A percentile compares a stretch with the other conserved stretches of the same genome.
These are phyloP conservation scores for Magnusiomyces suaveolens DNA, from an alignment of 1,139 yeast species.

Conservation along the genomic window DNA sequence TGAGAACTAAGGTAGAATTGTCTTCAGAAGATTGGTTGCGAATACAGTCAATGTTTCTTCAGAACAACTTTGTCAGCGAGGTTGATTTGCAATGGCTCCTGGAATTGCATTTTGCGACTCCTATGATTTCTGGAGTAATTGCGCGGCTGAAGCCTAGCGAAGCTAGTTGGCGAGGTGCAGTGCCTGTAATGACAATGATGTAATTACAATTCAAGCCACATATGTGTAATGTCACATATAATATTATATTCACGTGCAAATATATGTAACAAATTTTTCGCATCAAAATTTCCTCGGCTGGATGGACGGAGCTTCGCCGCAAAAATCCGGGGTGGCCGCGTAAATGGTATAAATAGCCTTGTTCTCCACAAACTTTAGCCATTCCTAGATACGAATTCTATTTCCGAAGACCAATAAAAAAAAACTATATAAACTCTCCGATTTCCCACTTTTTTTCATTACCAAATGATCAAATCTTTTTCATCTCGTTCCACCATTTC, in stretches of 20 bases:
- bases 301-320: background rate
- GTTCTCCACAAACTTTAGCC: background rate
- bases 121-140: background rate
- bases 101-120: background rate
- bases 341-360: background rate
- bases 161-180: background rate
- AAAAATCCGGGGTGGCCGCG: background rate
- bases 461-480: slow-evolving; percentile 10
- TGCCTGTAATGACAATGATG: background rate
- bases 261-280: background rate
- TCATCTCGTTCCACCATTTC: slow-evolving; percentile 8
- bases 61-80: background rate
- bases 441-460: background rate
- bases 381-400: too few species aligned
- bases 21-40: background rate
- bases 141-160: background rate
- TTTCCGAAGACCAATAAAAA: background rate
- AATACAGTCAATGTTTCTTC: background rate
- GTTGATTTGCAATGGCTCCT: background rate
- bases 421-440: background rate
- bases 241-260: background rate
- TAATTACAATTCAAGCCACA: background rate
- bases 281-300: background rate
- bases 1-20: background rate
- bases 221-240: background rate